These are phyloP conservation scores for Beauveria medogensis DNA, from an alignment of 2,329 filamentous ascomycete species.

Conservation along the genomic window DNA sequence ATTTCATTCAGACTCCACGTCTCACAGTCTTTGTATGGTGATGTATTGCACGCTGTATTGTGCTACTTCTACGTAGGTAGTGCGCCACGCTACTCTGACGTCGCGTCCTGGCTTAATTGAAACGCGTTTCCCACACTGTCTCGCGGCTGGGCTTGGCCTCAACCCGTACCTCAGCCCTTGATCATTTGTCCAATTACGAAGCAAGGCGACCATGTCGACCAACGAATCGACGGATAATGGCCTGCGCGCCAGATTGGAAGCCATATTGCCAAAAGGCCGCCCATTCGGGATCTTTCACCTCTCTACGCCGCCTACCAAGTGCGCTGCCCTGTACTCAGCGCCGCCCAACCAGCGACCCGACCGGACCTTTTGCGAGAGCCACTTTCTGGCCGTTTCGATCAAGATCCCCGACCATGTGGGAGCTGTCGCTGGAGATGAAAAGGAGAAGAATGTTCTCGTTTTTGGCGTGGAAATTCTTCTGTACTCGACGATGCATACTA, in stretches of 20 bases:
- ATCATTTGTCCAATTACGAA: background rate
- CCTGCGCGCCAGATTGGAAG: constrained; percentile 26
- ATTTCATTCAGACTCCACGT: too few species aligned
- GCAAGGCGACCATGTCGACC: background rate
- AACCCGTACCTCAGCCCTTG: background rate
- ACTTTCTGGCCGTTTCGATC: constrained; percentile 56
- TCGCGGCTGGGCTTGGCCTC: background rate
- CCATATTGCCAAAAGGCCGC: constrained; percentile 44
- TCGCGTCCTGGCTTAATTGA: constrained; percentile 8
- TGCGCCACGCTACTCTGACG: background rate
- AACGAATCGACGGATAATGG: background rate
- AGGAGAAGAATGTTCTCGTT: constrained; percentile 52
- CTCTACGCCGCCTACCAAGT: constrained; percentile 71
- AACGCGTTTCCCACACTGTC: constrained; percentile 2
- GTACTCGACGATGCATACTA: constrained; percentile 72
- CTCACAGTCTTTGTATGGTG: background rate
- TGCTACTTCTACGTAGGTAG: background rate
- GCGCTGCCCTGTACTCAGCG: constrained; percentile 69
- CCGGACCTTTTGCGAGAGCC: constrained; percentile 77
- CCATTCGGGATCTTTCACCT: constrained; percentile 73
- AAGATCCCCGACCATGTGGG: constrained; percentile 16
- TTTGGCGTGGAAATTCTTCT: constrained; percentile 83
- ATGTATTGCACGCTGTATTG: background rate
- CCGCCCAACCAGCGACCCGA: constrained; percentile 64
- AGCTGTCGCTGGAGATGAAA: constrained; percentile 4